Evolutionary conservation across 176 grass and related monocot genomes (phyloP), one percentile per base, ranked within the genome.

Genomic region (Raddia guianensis): DNA sequence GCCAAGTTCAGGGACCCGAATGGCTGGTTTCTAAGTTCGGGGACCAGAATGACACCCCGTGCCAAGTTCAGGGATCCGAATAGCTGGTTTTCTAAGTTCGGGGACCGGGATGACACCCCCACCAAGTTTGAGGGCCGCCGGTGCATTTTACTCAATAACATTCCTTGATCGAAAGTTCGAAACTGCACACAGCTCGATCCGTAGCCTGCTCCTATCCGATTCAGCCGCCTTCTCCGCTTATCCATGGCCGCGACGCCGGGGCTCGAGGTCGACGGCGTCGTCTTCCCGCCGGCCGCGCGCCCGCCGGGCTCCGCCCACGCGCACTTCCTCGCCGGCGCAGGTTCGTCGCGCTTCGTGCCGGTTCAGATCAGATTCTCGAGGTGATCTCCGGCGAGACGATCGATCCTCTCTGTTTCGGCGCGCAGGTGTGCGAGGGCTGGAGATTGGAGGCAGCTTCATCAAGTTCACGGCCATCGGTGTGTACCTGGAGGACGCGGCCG

Each of bases 391-490:
- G 27, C 27, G 37, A 40, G 37, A 40, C 14, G 40, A 15, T 73
- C 8, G 27, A 27, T 5, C 4, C 37, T 40, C 50, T 49, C 18
- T 34, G 58, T 34, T 34, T 34, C n/a, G 43, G 7, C 18, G 71
- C 47, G 49, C 65, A 94, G 95, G 96, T 3, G 84, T 81, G 70
- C 70, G 96, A 2, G 96, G 92, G 4, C 0, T 95, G 78, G 90
- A 98, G 60, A 95, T 98, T 5, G 88, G 75, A 0, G 96, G 96
- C 70, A 84, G 53, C 27, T 98, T 98, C 84, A 67, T 98, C 37
- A 88, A 90, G 66, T 95, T 98, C 88, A 98, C 96, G 7, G 92
- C 90, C 75, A 95, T 95, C 86, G 96, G 88, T 75, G 74, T 98
- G 21, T 98, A 98, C 79, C 52, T 98, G 15, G 82, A 98, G 72